These are phyloP conservation scores for Boehmeria nivea DNA, from an alignment of 306 rosid species.

Conservation along the genomic window DNA sequence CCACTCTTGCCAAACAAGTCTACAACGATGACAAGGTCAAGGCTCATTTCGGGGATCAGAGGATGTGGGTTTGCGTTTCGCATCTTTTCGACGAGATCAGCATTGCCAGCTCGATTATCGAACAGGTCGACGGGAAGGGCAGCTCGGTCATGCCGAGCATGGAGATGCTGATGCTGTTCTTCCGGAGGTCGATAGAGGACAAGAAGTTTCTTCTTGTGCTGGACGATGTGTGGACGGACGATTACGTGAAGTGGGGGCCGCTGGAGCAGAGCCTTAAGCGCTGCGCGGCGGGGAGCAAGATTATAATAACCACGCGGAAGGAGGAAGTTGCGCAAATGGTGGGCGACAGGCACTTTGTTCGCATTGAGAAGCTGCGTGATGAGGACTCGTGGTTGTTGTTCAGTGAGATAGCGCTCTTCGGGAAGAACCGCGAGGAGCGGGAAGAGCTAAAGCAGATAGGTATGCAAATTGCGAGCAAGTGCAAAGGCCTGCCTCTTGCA, in stretches of 20 bases:
- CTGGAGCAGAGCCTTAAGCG: too few species aligned
- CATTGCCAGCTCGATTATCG: not conserved
- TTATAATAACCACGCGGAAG: too few species aligned
- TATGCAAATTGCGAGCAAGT: not conserved
- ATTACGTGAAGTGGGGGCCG: too few species aligned
- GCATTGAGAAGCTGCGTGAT: not conserved
- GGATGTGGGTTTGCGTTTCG: slow-evolving; percentile 10
- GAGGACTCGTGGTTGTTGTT: slow-evolving; percentile 12
- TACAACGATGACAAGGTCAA: too few species aligned
- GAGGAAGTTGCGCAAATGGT: too few species aligned
- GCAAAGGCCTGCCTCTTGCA: slow-evolving; percentile 16
- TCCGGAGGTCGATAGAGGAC: too few species aligned
- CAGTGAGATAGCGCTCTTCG: slow-evolving; percentile 1
- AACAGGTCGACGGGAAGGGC: not conserved
- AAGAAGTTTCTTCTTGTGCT: too few species aligned
- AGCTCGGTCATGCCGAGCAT: not conserved
- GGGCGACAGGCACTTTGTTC: not conserved
- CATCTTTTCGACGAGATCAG: not conserved
- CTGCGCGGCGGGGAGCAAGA: too few species aligned
- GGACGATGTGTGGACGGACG: too few species aligned
- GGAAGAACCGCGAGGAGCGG: not conserved
- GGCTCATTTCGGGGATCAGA: not conserved
- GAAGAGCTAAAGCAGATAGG: slow-evolving; percentile 1
- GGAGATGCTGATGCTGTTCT: not conserved
- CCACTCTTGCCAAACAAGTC: too few species aligned